Base-by-base conservation (phyloP, 306 rosid genomes). In the Begonia masoniana region DNA sequence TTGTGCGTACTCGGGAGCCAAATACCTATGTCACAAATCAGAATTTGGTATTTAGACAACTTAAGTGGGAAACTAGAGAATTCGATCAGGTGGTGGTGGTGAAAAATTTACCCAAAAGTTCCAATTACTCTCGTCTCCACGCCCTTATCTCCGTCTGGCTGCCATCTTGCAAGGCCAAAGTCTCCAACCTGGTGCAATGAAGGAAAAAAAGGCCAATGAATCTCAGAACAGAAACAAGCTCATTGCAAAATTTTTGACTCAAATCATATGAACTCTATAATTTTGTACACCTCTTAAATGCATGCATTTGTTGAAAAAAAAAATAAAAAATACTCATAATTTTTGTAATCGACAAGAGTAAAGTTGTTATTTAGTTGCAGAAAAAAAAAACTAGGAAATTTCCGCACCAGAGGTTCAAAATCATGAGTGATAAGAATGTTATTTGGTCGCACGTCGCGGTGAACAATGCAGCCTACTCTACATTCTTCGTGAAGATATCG, bases 161-260 rank as follows among this genome's bases (percentile, higher is more conserved):
- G 99, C 99, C 99, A 92, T 77, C 99, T 83, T 19, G 99, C 99
- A 10, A 92, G 77, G 51, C 99, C 99, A 68, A 92, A 92, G 72
- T 92, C 99, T 55, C 99, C 99, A 66, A 92, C 96, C 99, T 92
- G 39, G 39, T 5, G 39, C 8, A 7, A 31, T 2, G 39, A 31
- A 31, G 9, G 39, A 54, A 62, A 59, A 54, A 62, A 43, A 19
- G 47, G 9, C 39, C 39, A 31, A 31, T 21, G 24, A 21, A 21
- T 21, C 24, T 2, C 3, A 21, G 4, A 21, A 21, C 24, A 21
- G 24, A 21, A 21, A 17, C 19, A 17, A 17, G 3, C 24, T 21
- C 24, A 21, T 21, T 21, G 24, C 24, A 21, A 21, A 21, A 21
- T 1, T 21, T 21, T 21, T 21, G 19, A 21, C 3, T 2, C 24